Evolutionary conservation across 495 filamentous ascomycete species (phyloP), one percentile per base, ranked within the genome.

Genomic region (Pyrenula massariospora): DNA sequence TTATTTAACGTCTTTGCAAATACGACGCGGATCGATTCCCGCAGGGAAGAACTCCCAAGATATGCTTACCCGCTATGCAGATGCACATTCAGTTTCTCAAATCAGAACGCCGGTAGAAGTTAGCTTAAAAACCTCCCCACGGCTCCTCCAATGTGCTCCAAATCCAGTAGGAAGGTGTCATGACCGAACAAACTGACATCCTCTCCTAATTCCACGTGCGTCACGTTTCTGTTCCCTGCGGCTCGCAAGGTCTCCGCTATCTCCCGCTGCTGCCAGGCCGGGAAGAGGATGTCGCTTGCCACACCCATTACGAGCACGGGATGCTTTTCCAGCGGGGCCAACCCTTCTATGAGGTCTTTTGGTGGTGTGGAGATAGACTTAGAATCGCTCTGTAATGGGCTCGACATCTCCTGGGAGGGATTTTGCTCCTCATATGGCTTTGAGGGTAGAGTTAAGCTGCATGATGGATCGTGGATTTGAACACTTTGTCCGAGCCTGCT

Each of bases 191-290:
- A 61, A 54, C 89, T 95, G 57, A 88, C 75, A 68, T 96, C 91
- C 70, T 95, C 90, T 48, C 90, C 93, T 24, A 97, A 72, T 67
- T 99, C 94, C 10, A 90, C 78, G 71, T 99, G 90, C 54, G 83
- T 83, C 1, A 97, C 90, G 10, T 71, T 81, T 55, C 77, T 70
- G 62, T 95, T 97, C 1, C 94, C 93, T 0, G 78, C 77, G 24
- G 75, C 77, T 54, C 83, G 78, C 60, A 99, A 70, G 1, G 94
- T 86, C 64, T 89, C 83, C 1, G 93, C 94, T 59, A 97, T 84
- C 70, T 99, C 93, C 42, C 88, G 81, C 73, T 99, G 93, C 70
- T 99, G 93, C 92, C 93, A 99, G 1, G 94, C 89, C 1, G 93
- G 93, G 73, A 99, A 99, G 42, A 99, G 73, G 56, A 95, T 97